These are phyloP conservation scores for Bertia moriformis DNA, from an alignment of 2,329 filamentous ascomycete genomes.

Conservation along the genomic window DNA sequence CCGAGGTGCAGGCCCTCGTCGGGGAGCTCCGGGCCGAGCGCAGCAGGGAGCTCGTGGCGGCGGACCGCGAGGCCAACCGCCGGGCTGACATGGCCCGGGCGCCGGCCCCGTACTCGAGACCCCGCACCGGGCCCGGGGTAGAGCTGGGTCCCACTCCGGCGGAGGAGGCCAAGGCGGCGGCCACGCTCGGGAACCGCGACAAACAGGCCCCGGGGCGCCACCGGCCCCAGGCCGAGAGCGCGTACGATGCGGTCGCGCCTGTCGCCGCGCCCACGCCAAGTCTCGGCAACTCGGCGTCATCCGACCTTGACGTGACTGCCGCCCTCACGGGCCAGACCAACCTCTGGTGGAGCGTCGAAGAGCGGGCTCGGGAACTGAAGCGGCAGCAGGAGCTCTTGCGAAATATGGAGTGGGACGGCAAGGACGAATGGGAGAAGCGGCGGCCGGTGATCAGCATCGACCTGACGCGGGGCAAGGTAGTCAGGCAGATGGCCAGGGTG, in stretches of 20 bases:
- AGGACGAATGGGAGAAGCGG: slow-evolving; percentile 79
- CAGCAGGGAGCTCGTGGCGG: slow-evolving; percentile 71
- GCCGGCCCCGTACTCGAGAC: slow-evolving; percentile 42
- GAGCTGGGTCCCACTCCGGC: slow-evolving; percentile 14
- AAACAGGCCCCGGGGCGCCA: slow-evolving; percentile 67
- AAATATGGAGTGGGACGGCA: slow-evolving; percentile 74
- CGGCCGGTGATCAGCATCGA: slow-evolving; percentile 83
- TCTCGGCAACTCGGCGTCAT: too few relatives aligned
- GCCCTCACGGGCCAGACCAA: slow-evolving; percentile 24
- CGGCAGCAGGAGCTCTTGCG: slow-evolving; percentile 70
- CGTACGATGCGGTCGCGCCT: slow-evolving; percentile 64
- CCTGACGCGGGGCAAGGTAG: slow-evolving; percentile 61
- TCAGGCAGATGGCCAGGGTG: slow-evolving; percentile 53
- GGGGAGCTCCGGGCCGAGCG: slow-evolving; percentile 70
- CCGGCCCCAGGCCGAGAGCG: slow-evolving; percentile 77
- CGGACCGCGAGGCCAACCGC: slow-evolving; percentile 58
- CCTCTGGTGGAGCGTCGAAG: slow-evolving; percentile 74
- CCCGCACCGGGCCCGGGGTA: slow-evolving; percentile 18
- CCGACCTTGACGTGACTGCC: slow-evolving; percentile 38
- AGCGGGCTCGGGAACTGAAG: slow-evolving; percentile 70
- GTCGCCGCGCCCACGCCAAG: slow-evolving; percentile 46
- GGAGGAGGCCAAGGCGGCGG: slow-evolving; percentile 29
- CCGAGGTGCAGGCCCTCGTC: slow-evolving; percentile 76
- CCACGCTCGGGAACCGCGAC: too few relatives aligned
- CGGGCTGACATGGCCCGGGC: slow-evolving; percentile 49